Conservation (phyloP, 2,329 filamentous ascomycete species). For the Tothia fuscella region DNA sequence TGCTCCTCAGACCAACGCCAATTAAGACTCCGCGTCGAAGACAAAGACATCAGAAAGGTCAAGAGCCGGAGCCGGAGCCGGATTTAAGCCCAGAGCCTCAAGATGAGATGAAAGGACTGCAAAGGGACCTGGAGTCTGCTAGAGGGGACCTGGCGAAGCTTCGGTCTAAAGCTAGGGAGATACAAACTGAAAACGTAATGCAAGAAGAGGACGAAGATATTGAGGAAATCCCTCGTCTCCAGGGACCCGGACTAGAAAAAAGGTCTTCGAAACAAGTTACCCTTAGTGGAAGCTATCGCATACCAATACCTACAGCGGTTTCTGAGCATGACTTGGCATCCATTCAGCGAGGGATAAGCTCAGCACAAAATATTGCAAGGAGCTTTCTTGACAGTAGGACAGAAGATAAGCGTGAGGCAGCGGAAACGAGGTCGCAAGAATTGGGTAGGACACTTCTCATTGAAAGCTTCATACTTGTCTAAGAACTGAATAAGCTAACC, state of each 20-base stretch:
- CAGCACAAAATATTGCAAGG: neutral
- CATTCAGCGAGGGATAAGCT: neutral
- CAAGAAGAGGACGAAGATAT: neutral
- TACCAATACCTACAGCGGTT: neutral
- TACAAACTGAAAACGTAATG: too few species aligned
- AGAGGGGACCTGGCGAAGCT: too few species aligned
- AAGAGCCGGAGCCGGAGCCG: too few species aligned
- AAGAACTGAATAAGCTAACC: too few species aligned
- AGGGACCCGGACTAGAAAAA: neutral
- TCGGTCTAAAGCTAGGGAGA: too few species aligned
- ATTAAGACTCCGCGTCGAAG: neutral
- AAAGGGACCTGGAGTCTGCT: neutral
- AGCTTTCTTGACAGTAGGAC: neutral
- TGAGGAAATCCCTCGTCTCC: neutral
- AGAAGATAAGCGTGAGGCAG: too few species aligned
- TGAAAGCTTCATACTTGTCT: too few species aligned
- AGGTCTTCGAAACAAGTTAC: neutral
- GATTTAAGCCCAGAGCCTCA: too few species aligned
- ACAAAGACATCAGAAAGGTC: neutral
- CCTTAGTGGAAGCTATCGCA: neutral
- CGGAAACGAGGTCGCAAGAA: too few species aligned
- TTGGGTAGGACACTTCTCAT: too few species aligned
- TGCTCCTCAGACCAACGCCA: neutral
- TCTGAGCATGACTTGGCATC: neutral
- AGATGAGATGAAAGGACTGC: neutral